Conservation (phyloP, 768 basidiomycete genomes). For the Clitopilus passeckerianus region DNA sequence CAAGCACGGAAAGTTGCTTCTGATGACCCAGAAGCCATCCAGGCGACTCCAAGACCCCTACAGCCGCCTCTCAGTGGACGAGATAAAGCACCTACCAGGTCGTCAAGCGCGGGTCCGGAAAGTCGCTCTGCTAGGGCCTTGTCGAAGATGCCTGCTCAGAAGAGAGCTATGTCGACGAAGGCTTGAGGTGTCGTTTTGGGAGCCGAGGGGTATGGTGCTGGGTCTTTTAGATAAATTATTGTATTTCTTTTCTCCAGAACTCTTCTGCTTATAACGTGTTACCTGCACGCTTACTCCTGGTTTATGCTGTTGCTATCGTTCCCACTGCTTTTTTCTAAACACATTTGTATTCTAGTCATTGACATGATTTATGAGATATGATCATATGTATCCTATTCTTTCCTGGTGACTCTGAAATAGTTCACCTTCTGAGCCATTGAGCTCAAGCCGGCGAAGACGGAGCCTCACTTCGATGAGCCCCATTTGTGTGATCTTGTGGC, state of each 20-base stretch:
- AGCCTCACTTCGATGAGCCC: neutral
- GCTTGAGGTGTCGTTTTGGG: neutral
- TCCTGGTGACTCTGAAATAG: too few relatives aligned
- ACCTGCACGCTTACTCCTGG: neutral
- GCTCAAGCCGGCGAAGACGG: too few relatives aligned
- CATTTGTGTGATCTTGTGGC: neutral
- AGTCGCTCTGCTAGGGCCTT: neutral
- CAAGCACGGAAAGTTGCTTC: constrained; percentile 59
- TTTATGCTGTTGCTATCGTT: neutral
- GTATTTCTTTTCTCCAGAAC: neutral
- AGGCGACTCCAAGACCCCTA: constrained; percentile 2
- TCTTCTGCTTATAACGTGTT: neutral
- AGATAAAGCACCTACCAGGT: constrained; percentile 1
- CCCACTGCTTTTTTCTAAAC: neutral
- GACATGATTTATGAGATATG: neutral
- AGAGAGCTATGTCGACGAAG: constrained; percentile 8
- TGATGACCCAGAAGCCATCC: constrained; percentile 1
- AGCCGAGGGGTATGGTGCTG: neutral
- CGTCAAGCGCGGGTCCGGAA: constrained; percentile 10
- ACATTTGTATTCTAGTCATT: neutral
- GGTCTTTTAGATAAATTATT: neutral
- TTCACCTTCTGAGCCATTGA: too few relatives aligned
- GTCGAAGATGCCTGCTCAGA: constrained; percentile 7
- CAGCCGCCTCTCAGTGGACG: constrained; percentile 2
- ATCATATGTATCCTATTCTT: neutral